A percentile compares a stretch with the other conserved stretches of the same genome.
phyloP scores from a whole-genome alignment of 208 protist species.

The Trypanosoma rangeli region DNA sequence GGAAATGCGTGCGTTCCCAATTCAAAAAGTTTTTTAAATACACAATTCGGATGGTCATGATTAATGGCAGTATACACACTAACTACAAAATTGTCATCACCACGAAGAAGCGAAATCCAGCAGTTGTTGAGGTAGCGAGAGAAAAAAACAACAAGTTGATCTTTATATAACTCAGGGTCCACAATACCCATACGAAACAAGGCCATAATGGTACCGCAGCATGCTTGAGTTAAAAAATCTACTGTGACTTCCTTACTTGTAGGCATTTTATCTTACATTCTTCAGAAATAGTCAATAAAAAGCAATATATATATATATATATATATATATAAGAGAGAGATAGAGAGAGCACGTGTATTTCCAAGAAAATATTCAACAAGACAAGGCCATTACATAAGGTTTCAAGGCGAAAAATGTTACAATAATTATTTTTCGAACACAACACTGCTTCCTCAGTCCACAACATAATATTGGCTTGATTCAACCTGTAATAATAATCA shows the following conservation, averaged over 20 bases:
- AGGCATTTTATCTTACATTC: background rate
- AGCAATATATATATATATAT: slow-evolving; percentile 1
- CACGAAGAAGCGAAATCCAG: slow-evolving; percentile 30
- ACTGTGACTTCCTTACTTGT: slow-evolving; percentile 2
- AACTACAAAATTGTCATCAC: slow-evolving; percentile 23
- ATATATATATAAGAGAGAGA: slow-evolving; percentile 8
- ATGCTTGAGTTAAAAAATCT: slow-evolving; percentile 26
- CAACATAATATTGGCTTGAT: no score
- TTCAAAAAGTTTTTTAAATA: slow-evolving; percentile 26
- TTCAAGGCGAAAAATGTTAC: background rate
- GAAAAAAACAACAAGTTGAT: slow-evolving; percentile 24
- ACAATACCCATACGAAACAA: slow-evolving; percentile 18
- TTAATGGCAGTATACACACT: slow-evolving; percentile 6
- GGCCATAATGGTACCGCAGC: slow-evolving; percentile 31
- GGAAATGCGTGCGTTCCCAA: slow-evolving; percentile 23
- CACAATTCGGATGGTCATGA: slow-evolving; percentile 23
- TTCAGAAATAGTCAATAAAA: background rate
- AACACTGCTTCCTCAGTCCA: background rate
- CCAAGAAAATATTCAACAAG: background rate
- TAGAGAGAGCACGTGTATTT: background rate
- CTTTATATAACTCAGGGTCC: slow-evolving; percentile 20
- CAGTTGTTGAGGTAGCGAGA: slow-evolving; percentile 28
- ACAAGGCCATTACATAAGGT: background rate
- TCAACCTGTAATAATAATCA: no score
- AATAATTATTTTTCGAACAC: background rate